A percentile compares a stretch with the other conserved stretches of the same genome.
Evolutionary conservation across 352 stramenopile genomes (phyloP).

Genomic region (Paralagenidium karlingii): DNA sequence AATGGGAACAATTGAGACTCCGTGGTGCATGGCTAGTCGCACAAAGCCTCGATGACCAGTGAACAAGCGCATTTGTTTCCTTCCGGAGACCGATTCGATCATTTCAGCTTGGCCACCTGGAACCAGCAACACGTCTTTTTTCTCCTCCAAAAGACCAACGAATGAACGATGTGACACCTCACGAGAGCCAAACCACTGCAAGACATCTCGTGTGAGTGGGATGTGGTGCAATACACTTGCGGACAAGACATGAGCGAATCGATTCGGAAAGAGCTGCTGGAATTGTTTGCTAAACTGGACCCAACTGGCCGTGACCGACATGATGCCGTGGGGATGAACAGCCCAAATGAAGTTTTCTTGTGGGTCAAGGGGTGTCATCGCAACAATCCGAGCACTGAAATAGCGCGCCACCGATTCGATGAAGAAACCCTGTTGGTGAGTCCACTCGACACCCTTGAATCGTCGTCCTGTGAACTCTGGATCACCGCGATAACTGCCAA

Average conservation of each 20-base stretch:
- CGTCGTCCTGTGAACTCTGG: slow-evolving; percentile 49
- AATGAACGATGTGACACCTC: slow-evolving; percentile 66
- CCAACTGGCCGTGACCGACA: slow-evolving; percentile 62
- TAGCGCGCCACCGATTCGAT: slow-evolving; percentile 50
- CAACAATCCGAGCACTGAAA: slow-evolving; percentile 51
- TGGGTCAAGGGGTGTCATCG: slow-evolving; percentile 34
- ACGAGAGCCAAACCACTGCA: slow-evolving; percentile 61
- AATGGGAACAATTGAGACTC: slow-evolving; percentile 52
- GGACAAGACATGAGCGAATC: slow-evolving; percentile 54
- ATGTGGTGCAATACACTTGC: slow-evolving; percentile 76
- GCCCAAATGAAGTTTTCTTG: slow-evolving; percentile 53
- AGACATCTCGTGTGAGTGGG: slow-evolving; percentile 50
- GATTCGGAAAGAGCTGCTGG: slow-evolving; percentile 43
- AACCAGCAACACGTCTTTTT: slow-evolving; percentile 61
- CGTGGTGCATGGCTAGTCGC: slow-evolving; percentile 63
- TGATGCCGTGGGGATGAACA: slow-evolving; percentile 75
- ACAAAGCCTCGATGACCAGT: slow-evolving; percentile 74
- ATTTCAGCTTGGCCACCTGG: slow-evolving; percentile 75
- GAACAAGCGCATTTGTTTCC: slow-evolving; percentile 55
- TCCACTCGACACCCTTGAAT: slow-evolving; percentile 27
- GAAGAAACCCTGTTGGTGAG: slow-evolving; percentile 14
- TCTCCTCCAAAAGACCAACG: slow-evolving; percentile 21
- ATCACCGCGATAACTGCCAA: slow-evolving; percentile 48
- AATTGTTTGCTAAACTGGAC: slow-evolving; percentile 64
- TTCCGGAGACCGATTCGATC: slow-evolving; percentile 44